Percentiles rank a stretch among this genome's conserved stretches.
These are phyloP conservation scores for Alternaria infectoria DNA, from an alignment of 2,329 filamentous ascomycete species.

Conservation along the genomic window DNA sequence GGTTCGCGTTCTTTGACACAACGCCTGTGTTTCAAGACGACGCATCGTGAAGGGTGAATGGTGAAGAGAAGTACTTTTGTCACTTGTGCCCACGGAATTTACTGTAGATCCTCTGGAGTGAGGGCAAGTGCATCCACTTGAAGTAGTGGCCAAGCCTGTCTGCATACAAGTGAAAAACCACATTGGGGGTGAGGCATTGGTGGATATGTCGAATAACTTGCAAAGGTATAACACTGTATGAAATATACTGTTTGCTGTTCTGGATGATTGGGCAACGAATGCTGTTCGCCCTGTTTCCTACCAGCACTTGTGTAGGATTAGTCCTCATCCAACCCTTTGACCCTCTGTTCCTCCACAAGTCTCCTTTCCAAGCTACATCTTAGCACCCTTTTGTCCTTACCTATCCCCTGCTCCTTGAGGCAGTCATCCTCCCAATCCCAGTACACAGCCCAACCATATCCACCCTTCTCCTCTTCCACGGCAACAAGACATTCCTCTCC, in stretches of 20 bases:
- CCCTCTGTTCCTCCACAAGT: conserved; percentile 31
- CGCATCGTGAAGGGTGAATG: not conserved
- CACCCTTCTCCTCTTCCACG: conserved; percentile 58
- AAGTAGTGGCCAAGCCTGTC: not conserved
- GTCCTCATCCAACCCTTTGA: conserved; percentile 21
- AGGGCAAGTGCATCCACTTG: too few relatives aligned
- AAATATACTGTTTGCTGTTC: too few relatives aligned
- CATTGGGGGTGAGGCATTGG: not conserved
- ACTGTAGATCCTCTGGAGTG: too few relatives aligned
- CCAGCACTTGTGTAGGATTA: not conserved
- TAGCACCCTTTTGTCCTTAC: conserved; percentile 50
- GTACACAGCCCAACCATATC: conserved; percentile 61
- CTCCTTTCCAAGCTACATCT: conserved; percentile 55
- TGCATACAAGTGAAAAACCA: not conserved
- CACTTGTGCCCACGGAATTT: too few relatives aligned
- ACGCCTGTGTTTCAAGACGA: not conserved
- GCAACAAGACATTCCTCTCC: conserved; percentile 63
- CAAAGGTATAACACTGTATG: too few relatives aligned
- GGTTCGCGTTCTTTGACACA: conserved; percentile 14
- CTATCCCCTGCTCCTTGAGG: conserved; percentile 47
- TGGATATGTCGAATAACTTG: not conserved
- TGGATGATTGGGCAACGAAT: not conserved
- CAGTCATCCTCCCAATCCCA: conserved; percentile 57
- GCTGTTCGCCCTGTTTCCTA: not conserved
- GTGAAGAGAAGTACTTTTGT: not conserved